phyloP scores from a whole-genome alignment of 345 rosid genomes.

The Heritiera fomes region DNA sequence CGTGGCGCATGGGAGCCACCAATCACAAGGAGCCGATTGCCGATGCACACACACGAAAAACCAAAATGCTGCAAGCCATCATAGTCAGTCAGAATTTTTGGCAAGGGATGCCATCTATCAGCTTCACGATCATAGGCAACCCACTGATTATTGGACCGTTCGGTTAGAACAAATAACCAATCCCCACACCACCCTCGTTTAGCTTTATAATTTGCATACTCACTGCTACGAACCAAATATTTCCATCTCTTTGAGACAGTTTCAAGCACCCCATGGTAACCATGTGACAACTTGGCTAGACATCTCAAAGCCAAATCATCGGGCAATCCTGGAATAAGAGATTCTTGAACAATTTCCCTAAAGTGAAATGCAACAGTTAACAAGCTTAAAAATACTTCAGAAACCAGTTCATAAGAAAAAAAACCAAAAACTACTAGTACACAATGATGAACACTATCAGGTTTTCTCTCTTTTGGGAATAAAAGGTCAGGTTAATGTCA shows the following conservation, averaged over 20 bases:
- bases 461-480: background rate
- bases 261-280: slow-evolving; percentile 64
- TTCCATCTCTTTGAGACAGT: slow-evolving; percentile 77
- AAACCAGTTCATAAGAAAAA: background rate
- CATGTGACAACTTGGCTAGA: slow-evolving; percentile 71
- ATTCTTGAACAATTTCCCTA: slow-evolving; percentile 54
- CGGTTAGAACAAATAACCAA: slow-evolving; percentile 82
- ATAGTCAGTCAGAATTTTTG: slow-evolving; percentile 39
- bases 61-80: slow-evolving; percentile 60
- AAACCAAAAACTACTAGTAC: background rate
- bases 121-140: slow-evolving; percentile 82
- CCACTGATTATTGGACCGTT: slow-evolving; percentile 68
- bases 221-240: slow-evolving; percentile 54
- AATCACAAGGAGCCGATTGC: slow-evolving; percentile 57
- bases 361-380: slow-evolving; percentile 16
- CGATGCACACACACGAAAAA: slow-evolving; percentile 71
- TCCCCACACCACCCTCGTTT: slow-evolving; percentile 63
- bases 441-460: background rate
- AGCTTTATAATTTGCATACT: slow-evolving; percentile 58
- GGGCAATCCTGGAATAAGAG: slow-evolving; percentile 71
- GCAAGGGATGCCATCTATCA: slow-evolving; percentile 80
- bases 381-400: background rate
- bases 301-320: slow-evolving; percentile 79
- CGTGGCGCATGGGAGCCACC: slow-evolving; percentile 66
- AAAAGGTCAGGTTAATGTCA: background rate